phyloP scores from a whole-genome alignment of 1,284 basidiomycete species.

The Rhodotorula sp. region DNA sequence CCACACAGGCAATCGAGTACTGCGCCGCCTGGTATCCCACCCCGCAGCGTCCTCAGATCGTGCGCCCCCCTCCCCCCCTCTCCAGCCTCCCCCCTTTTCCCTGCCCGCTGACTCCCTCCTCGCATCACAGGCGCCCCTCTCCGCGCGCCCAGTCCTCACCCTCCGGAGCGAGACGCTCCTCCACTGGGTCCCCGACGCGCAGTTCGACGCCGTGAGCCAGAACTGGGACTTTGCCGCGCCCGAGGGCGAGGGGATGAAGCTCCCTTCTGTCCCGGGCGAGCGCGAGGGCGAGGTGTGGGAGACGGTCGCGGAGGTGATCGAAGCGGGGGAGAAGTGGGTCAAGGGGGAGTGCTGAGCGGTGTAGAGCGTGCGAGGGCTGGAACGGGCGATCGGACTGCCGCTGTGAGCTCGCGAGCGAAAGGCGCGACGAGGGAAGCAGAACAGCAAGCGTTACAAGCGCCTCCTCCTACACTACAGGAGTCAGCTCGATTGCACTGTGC shows the following conservation, averaged over 20 bases:
- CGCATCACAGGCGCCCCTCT: not conserved
- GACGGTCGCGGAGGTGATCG: not conserved
- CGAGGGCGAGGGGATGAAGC: not conserved
- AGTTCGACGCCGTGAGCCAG: conserved; percentile 12
- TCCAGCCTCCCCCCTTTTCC: not conserved
- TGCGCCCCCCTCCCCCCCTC: not conserved
- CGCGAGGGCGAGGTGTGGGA: not conserved
- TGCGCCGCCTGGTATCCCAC: conserved; percentile 3
- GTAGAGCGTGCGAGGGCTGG: too few relatives aligned
- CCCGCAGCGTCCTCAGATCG: not conserved
- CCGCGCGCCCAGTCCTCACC: not conserved
- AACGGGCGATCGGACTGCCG: too few relatives aligned
- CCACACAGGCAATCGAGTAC: conserved; percentile 8
- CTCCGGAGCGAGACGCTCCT: not conserved
- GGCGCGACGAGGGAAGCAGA: too few relatives aligned
- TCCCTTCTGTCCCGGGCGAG: not conserved
- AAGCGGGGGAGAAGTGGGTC: not conserved
- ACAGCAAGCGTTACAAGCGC: not conserved
- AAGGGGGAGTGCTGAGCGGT: not conserved
- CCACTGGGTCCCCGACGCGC: conserved; percentile 8
- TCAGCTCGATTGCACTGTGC: conserved; percentile 27
- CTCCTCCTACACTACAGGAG: not conserved
- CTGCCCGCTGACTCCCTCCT: not conserved
- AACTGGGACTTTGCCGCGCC: conserved; percentile 2
- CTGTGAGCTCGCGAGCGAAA: not conserved